Base-by-base conservation (phyloP, 495 filamentous ascomycete species). In the Acidiella bohemica region DNA sequence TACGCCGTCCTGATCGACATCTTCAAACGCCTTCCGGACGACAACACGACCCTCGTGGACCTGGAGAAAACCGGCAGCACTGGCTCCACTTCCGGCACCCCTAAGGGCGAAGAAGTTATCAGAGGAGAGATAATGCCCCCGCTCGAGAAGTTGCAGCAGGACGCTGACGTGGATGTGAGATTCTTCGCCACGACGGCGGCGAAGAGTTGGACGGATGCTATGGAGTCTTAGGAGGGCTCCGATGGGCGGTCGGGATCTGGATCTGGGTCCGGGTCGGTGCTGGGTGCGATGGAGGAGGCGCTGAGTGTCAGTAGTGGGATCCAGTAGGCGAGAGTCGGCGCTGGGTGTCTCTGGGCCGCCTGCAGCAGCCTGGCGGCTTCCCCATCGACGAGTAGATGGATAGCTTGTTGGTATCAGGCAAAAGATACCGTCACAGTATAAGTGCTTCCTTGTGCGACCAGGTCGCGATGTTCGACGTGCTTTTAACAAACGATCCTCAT, bases 121-220 rank as follows among this genome's bases (percentile, higher is more conserved):
- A 76, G 86, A 53, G 75, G 85, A 61, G 77, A 77, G 51, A 79
- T 96, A 58, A 63, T 94, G 53, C 86, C 90, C 19, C 86, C 79
- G 57, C 58, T 97, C 54, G 84, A 92, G 66, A 97, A 95, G 65
- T 66, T 97, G 48, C 83, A 92, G 66, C 77, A 80, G 62, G 90
- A 97, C 55, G 84, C 93, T 32, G 90, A 97, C 68, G 87, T 95
- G 48, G 90, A 97, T 66, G 90, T 97, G 52, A 74, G 90, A 53
- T 97, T 85, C 62, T 97, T 93, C 57, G 92, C 90, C 41, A 78
- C 76, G 35, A 80, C 73, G 51, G 80, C 80, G 33, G 65, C 72
- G 39, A 55, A 59, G 47, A 36, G 43, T 14, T 61, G 51, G 51
- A 38, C 21, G 27, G 46, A 49, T 20, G 34, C 14, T 19, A 25